Evolutionary conservation across 2,329 filamentous ascomycete genomes (phyloP).

Genomic region (Trichocomaceae sp.): DNA sequence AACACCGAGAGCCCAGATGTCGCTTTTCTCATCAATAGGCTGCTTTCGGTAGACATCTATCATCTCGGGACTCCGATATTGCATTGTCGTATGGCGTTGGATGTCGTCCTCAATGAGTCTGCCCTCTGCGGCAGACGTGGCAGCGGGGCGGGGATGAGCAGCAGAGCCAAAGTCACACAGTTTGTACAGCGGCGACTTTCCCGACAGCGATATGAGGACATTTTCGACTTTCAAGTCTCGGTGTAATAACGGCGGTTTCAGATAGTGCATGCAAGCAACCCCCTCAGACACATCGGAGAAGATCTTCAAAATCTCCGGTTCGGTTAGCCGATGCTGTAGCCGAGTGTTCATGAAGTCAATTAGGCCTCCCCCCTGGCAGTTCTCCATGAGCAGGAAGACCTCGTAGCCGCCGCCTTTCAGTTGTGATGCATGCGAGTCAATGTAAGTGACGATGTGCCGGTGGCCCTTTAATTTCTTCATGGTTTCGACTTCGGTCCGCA

Average conservation of each 20-base stretch:
- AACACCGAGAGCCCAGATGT: slow-evolving; percentile 96
- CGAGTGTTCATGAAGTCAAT: slow-evolving; percentile 99
- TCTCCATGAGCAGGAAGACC: slow-evolving; percentile 98
- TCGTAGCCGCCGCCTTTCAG: slow-evolving; percentile 89
- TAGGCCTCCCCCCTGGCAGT: slow-evolving; percentile 84
- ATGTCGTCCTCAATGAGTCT: slow-evolving; percentile 93
- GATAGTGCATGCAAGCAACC: slow-evolving; percentile 97
- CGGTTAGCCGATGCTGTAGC: slow-evolving; percentile 89
- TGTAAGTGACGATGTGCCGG: slow-evolving; percentile 92
- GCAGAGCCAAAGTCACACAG: slow-evolving; percentile 97
- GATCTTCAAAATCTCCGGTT: slow-evolving; percentile 95
- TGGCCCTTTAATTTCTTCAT: slow-evolving; percentile 99
- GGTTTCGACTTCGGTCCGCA: slow-evolving; percentile 97
- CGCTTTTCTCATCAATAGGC: slow-evolving; percentile 96
- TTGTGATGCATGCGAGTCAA: slow-evolving; percentile 96
- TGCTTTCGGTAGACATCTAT: slow-evolving; percentile 95
- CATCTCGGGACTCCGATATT: slow-evolving; percentile 98
- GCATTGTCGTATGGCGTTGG: slow-evolving; percentile 91
- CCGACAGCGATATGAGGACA: slow-evolving; percentile 72
- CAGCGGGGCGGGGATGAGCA: slow-evolving; percentile 73
- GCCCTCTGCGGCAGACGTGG: slow-evolving; percentile 80
- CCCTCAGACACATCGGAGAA: slow-evolving; percentile 94
- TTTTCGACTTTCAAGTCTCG: slow-evolving; percentile 97
- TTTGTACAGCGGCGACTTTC: slow-evolving; percentile 73
- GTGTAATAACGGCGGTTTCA: slow-evolving; percentile 87